Conservation (phyloP, 192 early-diverging fungal genomes). For the Kappamyces sp. region DNA sequence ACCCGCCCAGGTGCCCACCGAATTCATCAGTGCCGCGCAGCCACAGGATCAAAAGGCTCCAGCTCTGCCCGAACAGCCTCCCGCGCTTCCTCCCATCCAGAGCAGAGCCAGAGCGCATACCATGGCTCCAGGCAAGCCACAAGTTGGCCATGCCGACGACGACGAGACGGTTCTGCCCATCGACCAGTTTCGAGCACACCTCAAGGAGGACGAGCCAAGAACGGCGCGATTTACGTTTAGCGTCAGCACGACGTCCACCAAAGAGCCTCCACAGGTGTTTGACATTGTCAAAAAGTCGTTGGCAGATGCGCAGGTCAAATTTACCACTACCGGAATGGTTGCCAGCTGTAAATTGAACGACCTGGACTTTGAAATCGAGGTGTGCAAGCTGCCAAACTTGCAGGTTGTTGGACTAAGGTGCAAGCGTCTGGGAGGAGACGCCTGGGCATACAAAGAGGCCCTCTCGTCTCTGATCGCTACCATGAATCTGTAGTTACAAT, state of each 20-base stretch:
- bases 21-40: constrained; percentile 6
- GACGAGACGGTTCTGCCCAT: constrained; percentile 20
- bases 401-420: constrained; percentile 46
- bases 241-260: constrained; percentile 49
- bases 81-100: constrained; percentile 9
- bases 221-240: constrained; percentile 53
- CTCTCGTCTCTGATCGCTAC: constrained; percentile 45
- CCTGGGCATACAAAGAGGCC: constrained; percentile 55
- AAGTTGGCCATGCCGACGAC: constrained; percentile 5
- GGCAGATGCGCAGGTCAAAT: constrained; percentile 24
- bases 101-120: constrained; percentile 37
- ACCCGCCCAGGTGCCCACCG: no score
- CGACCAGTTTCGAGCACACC: constrained; percentile 17
- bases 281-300: constrained; percentile 40
- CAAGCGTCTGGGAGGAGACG: constrained; percentile 49
- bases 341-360: constrained; percentile 34
- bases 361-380: constrained; percentile 57
- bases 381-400: constrained; percentile 52
- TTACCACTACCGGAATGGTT: constrained; percentile 21
- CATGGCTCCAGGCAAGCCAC: constrained; percentile 22
- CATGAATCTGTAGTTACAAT: constrained; percentile 37
- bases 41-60: constrained; percentile 19
- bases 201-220: constrained; percentile 33
- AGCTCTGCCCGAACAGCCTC: constrained; percentile 4
- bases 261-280: constrained; percentile 48